These are phyloP conservation scores for Plasmodium gonderi DNA, from an alignment of 169 alveolate genomes.

Conservation along the genomic window DNA sequence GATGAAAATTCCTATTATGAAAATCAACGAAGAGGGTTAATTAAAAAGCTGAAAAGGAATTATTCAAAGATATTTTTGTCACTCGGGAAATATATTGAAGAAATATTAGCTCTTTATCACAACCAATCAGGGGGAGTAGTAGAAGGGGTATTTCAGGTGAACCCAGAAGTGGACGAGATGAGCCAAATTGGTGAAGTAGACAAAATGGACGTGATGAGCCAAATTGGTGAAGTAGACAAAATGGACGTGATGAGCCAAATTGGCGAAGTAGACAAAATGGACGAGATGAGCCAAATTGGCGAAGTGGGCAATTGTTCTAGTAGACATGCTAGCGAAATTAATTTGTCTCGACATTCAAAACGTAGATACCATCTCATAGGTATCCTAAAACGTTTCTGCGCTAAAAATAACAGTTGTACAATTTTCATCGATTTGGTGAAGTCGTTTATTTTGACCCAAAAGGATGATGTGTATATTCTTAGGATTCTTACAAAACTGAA, in stretches of 20 bases:
- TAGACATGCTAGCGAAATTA: neutral
- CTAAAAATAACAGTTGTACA: slow-evolving; percentile 5
- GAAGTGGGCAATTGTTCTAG: neutral
- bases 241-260: neutral
- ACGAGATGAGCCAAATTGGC: slow-evolving; percentile 5
- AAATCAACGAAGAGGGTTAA: slow-evolving; percentile 7
- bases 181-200: neutral
- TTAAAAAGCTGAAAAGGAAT: slow-evolving; percentile 17
- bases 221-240: neutral
- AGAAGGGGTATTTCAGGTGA: neutral
- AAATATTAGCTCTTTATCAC: slow-evolving; percentile 33
- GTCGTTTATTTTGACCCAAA: slow-evolving; percentile 32
- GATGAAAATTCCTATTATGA: slow-evolving; percentile 19
- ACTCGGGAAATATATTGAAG: slow-evolving; percentile 16
- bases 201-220: neutral
- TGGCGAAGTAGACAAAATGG: neutral
- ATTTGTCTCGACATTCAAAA: neutral
- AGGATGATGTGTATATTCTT: slow-evolving; percentile 43
- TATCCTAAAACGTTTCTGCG: slow-evolving; percentile 24
- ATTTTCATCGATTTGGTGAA: slow-evolving; percentile 32
- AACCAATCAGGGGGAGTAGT: neutral
- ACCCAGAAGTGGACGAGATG: neutral
- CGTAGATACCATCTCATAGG: slow-evolving; percentile 10
- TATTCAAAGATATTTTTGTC: slow-evolving; percentile 21
- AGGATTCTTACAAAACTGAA: slow-evolving; percentile 19